Evolutionary conservation across 2,329 filamentous ascomycete species (phyloP), one percentile per base, ranked within the genome.

Genomic region (Talaromyces sp.): DNA sequence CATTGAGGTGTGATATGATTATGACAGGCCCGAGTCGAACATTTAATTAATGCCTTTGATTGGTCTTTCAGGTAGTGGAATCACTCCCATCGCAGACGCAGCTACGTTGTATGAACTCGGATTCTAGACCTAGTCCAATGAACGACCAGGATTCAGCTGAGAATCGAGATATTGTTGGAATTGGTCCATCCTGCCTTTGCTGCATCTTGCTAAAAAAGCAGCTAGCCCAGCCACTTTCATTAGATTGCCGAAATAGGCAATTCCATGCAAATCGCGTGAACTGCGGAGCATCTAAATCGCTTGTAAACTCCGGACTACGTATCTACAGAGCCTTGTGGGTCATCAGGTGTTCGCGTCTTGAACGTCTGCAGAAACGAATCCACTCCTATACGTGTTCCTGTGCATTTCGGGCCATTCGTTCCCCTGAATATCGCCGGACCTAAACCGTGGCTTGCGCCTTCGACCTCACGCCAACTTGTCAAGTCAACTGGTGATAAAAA

Each of bases 361-460:
- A 28, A 21, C 21, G 9, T 21, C 28, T 37, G 31, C 50, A 54
- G 50, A 54, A 37, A 37, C 4, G 4, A 33, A 21, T 35, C 28
- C n/a, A 54, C 28, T 14, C n/a, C 12, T n/a, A 12, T 28, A 33
- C 28, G n/a, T 18, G 28, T 35, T 16, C 14, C 21, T 28, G 44
- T 7, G 21, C 12, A 6, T 50, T 31, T 50, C n/a, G 3, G 4
- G 6, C 46, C 31, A 54, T n/a, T 8, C 23, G n/a, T 42, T 14
- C 37, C 39, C 55, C 55, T 58, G 55, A 44, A 58, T 18, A 42
- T 58, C 37, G 23, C 55, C 37, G 21, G 42, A 57, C 16, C 9
- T 16, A 42, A 25, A 23, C 37, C 23, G 2, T 52, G 48, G 48
- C 48, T 12, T 31, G 25, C 48, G 16, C 25, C 25, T 5, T 52